A percentile compares a stretch with the other conserved stretches of the same genome.
Evolutionary conservation across 169 alveolate species (phyloP).

Genomic region (Theileria parva): DNA sequence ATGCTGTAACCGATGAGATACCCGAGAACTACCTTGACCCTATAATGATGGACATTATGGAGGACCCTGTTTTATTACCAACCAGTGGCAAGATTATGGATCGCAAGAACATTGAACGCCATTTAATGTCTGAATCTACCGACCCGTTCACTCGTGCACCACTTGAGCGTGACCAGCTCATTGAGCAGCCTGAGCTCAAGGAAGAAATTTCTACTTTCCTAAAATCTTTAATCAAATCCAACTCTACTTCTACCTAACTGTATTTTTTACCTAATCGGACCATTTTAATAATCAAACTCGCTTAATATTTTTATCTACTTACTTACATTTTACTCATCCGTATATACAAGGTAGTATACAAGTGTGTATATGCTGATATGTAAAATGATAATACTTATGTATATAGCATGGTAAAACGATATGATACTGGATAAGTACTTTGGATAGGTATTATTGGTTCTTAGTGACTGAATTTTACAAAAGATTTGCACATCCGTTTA

Average conservation of each 20-base stretch:
- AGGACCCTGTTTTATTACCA: slow-evolving; percentile 90
- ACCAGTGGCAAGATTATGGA: slow-evolving; percentile 86
- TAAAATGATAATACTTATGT: no score
- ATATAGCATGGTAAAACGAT: no score
- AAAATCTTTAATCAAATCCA: slow-evolving; percentile 23
- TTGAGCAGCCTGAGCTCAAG: slow-evolving; percentile 85
- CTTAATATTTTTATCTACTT: neutral
- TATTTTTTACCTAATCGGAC: no score
- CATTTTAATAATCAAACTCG: neutral
- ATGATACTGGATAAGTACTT: no score
- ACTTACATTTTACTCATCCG: neutral
- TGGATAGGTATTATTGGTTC: no score
- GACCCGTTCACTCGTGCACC: slow-evolving; percentile 92
- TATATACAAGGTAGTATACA: neutral
- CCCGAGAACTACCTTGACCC: slow-evolving; percentile 91
- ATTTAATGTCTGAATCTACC: slow-evolving; percentile 87
- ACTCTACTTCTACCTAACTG: no score
- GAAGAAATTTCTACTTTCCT: slow-evolving; percentile 76
- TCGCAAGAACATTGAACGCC: slow-evolving; percentile 87
- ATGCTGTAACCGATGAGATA: slow-evolving; percentile 72
- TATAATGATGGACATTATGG: slow-evolving; percentile 87
- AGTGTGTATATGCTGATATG: neutral
- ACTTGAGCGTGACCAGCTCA: slow-evolving; percentile 81
- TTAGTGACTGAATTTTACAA: no score
- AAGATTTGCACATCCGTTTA: no score